Evolutionary conservation across 2,329 filamentous ascomycete species (phyloP).

Genomic region (Ceratocystis destructans): DNA sequence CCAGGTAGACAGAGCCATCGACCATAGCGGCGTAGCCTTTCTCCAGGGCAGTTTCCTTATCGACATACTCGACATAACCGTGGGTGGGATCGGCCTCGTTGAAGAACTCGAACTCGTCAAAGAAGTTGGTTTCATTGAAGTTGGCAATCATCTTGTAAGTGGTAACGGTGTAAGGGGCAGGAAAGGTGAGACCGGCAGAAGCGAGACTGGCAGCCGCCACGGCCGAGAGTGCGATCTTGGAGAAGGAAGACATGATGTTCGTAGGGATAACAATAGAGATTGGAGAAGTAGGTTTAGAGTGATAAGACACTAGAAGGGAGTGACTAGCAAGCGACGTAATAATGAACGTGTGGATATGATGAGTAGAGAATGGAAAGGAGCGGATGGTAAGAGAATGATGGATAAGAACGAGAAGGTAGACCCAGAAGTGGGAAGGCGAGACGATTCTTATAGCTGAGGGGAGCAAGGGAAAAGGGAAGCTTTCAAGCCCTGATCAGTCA

Average conservation of each 20-base stretch:
- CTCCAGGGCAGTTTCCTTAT: constrained; percentile 40
- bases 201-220: constrained; percentile 6
- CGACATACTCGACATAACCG: constrained; percentile 59
- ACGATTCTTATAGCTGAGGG: background rate
- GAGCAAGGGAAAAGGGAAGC: background rate
- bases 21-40: constrained; percentile 45
- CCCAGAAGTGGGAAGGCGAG: background rate
- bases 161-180: background rate
- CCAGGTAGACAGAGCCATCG: constrained; percentile 48
- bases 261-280: background rate
- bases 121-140: constrained; percentile 43
- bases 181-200: background rate
- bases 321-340: background rate
- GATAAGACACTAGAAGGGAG: background rate
- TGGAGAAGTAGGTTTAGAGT: background rate
- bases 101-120: constrained; percentile 44
- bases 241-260: constrained; percentile 7
- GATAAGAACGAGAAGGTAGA: background rate
- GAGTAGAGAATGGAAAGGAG: background rate
- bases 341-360: background rate
- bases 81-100: constrained; percentile 51
- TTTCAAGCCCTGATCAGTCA: background rate
- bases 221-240: constrained; percentile 10
- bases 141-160: constrained; percentile 35
- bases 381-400: background rate